Conservation (phyloP, 208 protist genomes). For the Leptomonas pyrrhocoris region DNA sequence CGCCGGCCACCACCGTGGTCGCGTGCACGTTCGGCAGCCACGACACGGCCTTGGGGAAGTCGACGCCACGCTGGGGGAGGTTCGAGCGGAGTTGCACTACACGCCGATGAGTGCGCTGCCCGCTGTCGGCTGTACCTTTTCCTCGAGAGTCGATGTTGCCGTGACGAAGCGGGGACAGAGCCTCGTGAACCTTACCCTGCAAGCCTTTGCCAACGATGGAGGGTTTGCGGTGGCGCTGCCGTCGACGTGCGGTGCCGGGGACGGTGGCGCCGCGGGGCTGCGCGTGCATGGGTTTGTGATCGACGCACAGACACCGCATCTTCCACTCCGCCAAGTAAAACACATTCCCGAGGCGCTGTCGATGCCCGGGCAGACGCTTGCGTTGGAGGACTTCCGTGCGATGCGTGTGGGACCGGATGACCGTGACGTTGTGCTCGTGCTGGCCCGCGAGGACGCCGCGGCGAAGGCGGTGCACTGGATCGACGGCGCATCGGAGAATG, state of each 20-base stretch:
- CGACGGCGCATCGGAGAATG: conserved; percentile 41
- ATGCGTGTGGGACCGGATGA: conserved; percentile 29
- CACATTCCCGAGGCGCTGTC: conserved; percentile 25
- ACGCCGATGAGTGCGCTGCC: conserved; percentile 29
- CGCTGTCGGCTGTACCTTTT: conserved; percentile 34
- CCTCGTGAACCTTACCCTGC: conserved; percentile 3
- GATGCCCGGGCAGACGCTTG: conserved; percentile 53
- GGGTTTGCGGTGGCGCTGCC: conserved; percentile 18
- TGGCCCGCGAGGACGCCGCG: conserved; percentile 40
- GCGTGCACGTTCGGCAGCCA: conserved; percentile 20
- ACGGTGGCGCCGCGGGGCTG: conserved; percentile 10
- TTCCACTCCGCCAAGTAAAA: not conserved
- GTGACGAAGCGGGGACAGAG: not conserved
- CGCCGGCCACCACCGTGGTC: conserved; percentile 37
- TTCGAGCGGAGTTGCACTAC: conserved; percentile 27
- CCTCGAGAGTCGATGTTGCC: not conserved
- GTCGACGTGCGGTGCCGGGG: conserved; percentile 19
- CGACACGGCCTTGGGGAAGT: conserved; percentile 16
- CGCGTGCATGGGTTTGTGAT: conserved; percentile 42
- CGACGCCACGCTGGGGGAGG: conserved; percentile 21
- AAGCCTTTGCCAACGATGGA: not conserved
- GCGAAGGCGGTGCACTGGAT: conserved; percentile 51
- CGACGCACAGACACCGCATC: conserved; percentile 29
- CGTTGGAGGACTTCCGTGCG: conserved; percentile 65
- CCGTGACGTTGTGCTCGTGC: conserved; percentile 32